Percentiles rank a stretch among this genome's conserved stretches.
Evolutionary conservation across 805 yeast genomes (phyloP).

Genomic region (Blastobotrys parvus): DNA sequence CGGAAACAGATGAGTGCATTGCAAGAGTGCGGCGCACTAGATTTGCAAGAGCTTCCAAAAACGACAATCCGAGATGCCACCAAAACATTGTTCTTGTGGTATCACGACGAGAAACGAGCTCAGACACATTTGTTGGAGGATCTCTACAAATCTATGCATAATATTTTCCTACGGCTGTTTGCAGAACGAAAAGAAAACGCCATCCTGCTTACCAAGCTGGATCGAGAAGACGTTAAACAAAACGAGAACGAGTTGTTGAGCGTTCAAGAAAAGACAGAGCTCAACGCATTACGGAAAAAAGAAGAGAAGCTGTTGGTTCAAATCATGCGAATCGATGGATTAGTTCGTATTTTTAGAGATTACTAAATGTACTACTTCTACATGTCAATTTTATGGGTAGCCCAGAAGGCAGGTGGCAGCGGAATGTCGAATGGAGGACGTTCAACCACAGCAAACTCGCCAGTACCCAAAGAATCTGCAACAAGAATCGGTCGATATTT

Average conservation of each 20-base stretch:
- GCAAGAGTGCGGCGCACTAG: constrained; percentile 62
- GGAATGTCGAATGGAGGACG: constrained; percentile 52
- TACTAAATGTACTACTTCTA: constrained; percentile 19
- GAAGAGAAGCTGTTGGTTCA: constrained; percentile 29
- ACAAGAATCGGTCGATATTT: constrained; percentile 67
- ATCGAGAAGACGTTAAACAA: constrained; percentile 85
- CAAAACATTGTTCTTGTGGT: constrained; percentile 75
- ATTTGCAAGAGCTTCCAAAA: constrained; percentile 89
- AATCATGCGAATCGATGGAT: constrained; percentile 27
- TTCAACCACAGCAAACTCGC: constrained; percentile 67
- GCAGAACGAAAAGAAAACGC: constrained; percentile 48
- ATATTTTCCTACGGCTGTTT: constrained; percentile 27
- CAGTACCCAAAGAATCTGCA: constrained; percentile 45
- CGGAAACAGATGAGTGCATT: constrained; percentile 62
- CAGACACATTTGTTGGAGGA: constrained; percentile 41
- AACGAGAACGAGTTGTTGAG: constrained; percentile 66
- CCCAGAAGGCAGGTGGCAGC: constrained; percentile 31
- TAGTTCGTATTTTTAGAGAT: constrained; percentile 32
- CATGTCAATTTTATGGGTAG: constrained; percentile 21
- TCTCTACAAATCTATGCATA: constrained; percentile 41
- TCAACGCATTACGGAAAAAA: constrained; percentile 39
- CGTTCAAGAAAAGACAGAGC: constrained; percentile 65
- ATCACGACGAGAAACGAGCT: constrained; percentile 51
- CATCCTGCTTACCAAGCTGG: constrained; percentile 67
- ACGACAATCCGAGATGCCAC: constrained; percentile 87